phyloP scores from a whole-genome alignment of 176 grass and related monocot species.

The bread wheat (Triticum aestivum) region IWGSC_CS_RefSeq_v2.1 NC_057800.1:474569941-474570440 shows the following conservation, averaged over 20 bases:
- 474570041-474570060: conserved; percentile 45
- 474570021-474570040: conserved; percentile 49
- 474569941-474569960: conserved; percentile 38
- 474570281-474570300: conserved; percentile 65
- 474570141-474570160: conserved; percentile 58
- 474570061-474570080: conserved; percentile 57
- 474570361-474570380: conserved; percentile 52
- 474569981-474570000: conserved; percentile 65
- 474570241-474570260: conserved; percentile 9
- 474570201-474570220: conserved; percentile 43
- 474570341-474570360: conserved; percentile 65
- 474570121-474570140: conserved; percentile 54
- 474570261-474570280: conserved; percentile 38
- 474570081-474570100: conserved; percentile 55
- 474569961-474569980: conserved; percentile 51
- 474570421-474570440: conserved; percentile 66
- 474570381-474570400: conserved; percentile 52
- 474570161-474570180: conserved; percentile 43
- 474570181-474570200: conserved; percentile 24
- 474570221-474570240: conserved; percentile 12
- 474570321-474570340: conserved; percentile 55
- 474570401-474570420: conserved; percentile 76
- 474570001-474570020: conserved; percentile 30
- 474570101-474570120: conserved; percentile 67
- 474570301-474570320: conserved; percentile 47